Evolutionary conservation across 1,284 basidiomycete genomes (phyloP).

Genomic region (Mycena sp.): DNA sequence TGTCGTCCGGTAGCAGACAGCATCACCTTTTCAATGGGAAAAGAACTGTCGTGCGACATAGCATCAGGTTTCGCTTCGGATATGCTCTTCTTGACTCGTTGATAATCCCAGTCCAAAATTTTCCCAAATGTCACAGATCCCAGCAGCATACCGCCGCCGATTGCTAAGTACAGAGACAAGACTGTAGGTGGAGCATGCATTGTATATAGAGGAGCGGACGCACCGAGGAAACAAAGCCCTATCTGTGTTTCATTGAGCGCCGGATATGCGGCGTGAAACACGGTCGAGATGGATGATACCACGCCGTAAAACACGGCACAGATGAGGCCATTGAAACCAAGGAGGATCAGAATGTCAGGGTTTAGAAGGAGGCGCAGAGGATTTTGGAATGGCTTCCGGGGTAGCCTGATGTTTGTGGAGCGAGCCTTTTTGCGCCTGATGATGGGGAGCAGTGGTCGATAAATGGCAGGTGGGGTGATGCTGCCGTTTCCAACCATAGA

Average conservation of each 20-base stretch:
- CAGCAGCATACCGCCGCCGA: slow-evolving; percentile 67
- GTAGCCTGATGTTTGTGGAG: neutral
- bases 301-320: slow-evolving; percentile 75
- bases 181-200: too few species aligned
- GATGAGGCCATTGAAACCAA: slow-evolving; percentile 66
- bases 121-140: slow-evolving; percentile 60
- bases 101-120: slow-evolving; percentile 67
- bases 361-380: slow-evolving; percentile 68
- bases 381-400: slow-evolving; percentile 56
- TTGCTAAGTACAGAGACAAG: slow-evolving; percentile 43
- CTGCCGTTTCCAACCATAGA: slow-evolving; percentile 62
- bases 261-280: slow-evolving; percentile 68
- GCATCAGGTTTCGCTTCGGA: slow-evolving; percentile 33
- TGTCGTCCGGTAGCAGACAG: too few species aligned
- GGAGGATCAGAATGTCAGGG: slow-evolving; percentile 65
- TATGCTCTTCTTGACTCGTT: slow-evolving; percentile 19
- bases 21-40: slow-evolving; percentile 65
- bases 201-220: neutral
- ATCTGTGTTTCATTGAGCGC: slow-evolving; percentile 68
- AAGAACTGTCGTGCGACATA: slow-evolving; percentile 31
- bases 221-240: slow-evolving; percentile 72
- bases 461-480: slow-evolving; percentile 57
- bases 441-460: slow-evolving; percentile 64
- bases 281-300: slow-evolving; percentile 68
- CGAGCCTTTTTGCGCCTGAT: slow-evolving; percentile 48